These are phyloP conservation scores for Chlamydomonas schloesseri DNA, from an alignment of 139 green algal species.

Conservation along the genomic window DNA sequence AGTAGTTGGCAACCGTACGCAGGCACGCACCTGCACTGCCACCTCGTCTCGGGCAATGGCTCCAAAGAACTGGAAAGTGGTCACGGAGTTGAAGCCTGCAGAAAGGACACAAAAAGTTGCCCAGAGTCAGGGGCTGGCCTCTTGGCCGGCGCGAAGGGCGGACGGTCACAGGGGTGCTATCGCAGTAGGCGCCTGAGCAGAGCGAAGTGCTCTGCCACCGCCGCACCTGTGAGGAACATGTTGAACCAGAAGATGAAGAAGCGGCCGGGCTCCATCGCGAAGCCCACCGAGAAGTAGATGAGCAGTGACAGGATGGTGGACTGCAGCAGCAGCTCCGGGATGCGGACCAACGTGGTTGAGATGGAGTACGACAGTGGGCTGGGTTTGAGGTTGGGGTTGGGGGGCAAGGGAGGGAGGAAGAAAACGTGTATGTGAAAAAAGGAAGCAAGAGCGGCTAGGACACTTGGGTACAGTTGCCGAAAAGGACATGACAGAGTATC, in stretches of 20 bases:
- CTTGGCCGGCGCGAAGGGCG: no score
- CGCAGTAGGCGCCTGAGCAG: no score
- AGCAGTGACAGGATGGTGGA: background rate
- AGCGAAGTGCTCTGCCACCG: background rate
- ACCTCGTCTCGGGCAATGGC: constrained; percentile 41
- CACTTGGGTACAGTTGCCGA: background rate
- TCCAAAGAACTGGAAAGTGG: constrained; percentile 70
- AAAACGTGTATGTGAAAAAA: no score
- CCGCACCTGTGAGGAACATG: background rate
- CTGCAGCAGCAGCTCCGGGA: background rate
- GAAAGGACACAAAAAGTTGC: constrained; percentile 60
- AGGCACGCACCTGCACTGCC: background rate
- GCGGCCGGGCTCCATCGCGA: no score
- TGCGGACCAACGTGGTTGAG: no score
- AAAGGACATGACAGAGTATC: background rate
- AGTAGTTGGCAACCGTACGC: no score
- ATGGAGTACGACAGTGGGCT: no score
- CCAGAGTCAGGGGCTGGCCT: background rate
- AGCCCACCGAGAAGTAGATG: background rate
- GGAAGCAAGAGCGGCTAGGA: no score
- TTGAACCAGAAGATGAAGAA: background rate
- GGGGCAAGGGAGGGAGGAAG: no score
- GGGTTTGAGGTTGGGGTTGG: no score
- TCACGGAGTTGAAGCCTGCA: constrained; percentile 44
- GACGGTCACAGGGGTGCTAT: background rate